Conservation (phyloP, 106 monocot species). For the Apostasia shenzhenica region DNA sequence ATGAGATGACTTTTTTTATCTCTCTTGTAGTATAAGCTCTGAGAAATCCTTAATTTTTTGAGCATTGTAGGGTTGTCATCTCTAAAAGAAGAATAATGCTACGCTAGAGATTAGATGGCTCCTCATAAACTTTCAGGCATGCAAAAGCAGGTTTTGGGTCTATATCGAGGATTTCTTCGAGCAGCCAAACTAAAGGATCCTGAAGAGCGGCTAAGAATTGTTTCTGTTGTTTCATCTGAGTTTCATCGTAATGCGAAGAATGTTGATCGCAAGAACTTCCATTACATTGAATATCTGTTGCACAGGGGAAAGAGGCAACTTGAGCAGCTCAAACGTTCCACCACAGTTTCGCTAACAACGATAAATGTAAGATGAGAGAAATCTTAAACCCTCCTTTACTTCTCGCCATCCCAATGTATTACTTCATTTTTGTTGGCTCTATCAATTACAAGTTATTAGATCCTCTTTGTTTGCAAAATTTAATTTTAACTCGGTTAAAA, state of each 20-base stretch:
- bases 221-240: constrained; percentile 65
- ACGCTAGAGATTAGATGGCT: constrained; percentile 26
- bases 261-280: constrained; percentile 75
- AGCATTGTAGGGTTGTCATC: too few species aligned
- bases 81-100: too few species aligned
- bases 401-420: not conserved
- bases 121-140: constrained; percentile 63
- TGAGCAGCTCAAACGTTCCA: constrained; percentile 68
- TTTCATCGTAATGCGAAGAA: constrained; percentile 55
- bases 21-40: too few species aligned
- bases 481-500: too few species aligned
- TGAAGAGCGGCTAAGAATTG: constrained; percentile 58
- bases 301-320: constrained; percentile 82
- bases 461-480: too few species aligned
- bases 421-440: too few species aligned
- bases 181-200: constrained; percentile 56
- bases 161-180: constrained; percentile 79
- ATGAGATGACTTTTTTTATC: too few species aligned
- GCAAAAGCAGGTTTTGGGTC: constrained; percentile 73
- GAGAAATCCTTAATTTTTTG: too few species aligned
- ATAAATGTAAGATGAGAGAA: constrained; percentile 27
- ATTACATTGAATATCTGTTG: constrained; percentile 77
- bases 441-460: too few species aligned
- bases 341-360: constrained; percentile 47
- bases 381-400: not conserved